Evolutionary conservation across 202 grass and related monocot genomes (phyloP).

Genomic region (Cymbopogon flexuosus): DNA sequence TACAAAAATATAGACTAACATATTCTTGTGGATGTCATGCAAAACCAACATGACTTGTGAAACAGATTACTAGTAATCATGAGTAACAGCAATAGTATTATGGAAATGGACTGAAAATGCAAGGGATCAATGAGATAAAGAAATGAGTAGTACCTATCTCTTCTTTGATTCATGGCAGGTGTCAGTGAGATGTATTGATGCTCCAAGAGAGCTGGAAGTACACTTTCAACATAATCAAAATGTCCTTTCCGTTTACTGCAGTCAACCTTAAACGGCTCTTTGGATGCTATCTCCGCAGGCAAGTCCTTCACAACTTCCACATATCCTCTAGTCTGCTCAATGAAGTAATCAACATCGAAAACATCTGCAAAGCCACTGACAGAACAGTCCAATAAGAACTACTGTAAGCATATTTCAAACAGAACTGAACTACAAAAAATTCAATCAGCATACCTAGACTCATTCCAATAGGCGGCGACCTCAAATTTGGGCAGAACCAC

Average conservation of each 20-base stretch:
- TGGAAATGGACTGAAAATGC: neutral
- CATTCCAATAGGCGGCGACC: conserved; percentile 94
- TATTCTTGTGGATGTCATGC: neutral
- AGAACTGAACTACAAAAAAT: conserved; percentile 11
- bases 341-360: conserved; percentile 92
- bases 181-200: conserved; percentile 73
- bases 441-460: conserved; percentile 98
- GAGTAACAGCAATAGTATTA: neutral
- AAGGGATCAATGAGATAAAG: neutral
- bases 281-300: conserved; percentile 57
- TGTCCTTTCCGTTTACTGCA: conserved; percentile 76
- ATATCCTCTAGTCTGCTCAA: conserved; percentile 76
- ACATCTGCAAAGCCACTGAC: conserved; percentile 90
- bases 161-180: conserved; percentile 78
- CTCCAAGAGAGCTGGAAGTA: conserved; percentile 67
- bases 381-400: conserved; percentile 38
- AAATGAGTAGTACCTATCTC: conserved; percentile 69
- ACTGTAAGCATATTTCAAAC: neutral
- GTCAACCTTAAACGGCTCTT: conserved; percentile 80
- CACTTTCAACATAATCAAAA: conserved; percentile 74
- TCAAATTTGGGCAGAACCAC: conserved; percentile 93
- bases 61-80: neutral
- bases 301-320: conserved; percentile 72
- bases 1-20: neutral
- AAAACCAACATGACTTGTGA: neutral